Conservation (phyloP, 805 yeast species). For the Candida peoriensis region DNA sequence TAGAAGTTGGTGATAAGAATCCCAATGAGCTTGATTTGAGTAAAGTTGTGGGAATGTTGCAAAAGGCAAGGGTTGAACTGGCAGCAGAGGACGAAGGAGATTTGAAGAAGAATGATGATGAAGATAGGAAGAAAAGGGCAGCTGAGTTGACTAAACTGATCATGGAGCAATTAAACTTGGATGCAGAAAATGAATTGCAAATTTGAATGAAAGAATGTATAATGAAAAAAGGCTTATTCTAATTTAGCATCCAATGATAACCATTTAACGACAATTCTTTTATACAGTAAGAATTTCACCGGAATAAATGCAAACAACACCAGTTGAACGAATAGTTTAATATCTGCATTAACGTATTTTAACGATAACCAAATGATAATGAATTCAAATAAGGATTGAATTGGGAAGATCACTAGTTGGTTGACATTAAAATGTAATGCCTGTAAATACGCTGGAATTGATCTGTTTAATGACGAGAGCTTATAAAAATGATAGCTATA, state of each 20-base stretch:
- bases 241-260: not conserved
- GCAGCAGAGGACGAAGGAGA: not conserved
- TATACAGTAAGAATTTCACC: conserved; percentile 10
- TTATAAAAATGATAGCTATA: conserved; percentile 17
- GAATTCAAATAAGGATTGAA: conserved; percentile 14
- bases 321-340: conserved; percentile 2
- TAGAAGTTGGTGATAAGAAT: not conserved
- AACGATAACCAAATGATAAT: conserved; percentile 16
- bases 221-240: not conserved
- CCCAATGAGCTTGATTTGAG: not conserved
- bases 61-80: not conserved
- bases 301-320: conserved; percentile 16
- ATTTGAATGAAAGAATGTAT: too few relatives aligned
- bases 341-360: conserved; percentile 4
- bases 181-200: too few relatives aligned
- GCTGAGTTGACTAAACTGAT: not conserved
- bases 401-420: conserved; percentile 12
- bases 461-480: conserved; percentile 9
- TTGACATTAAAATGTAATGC: conserved; percentile 3
- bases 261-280: not conserved
- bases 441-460: conserved; percentile 7
- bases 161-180: too few relatives aligned
- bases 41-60: not conserved
- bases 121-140: not conserved
- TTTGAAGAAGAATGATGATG: too few relatives aligned